Conservation (phyloP, 2,329 filamentous ascomycete genomes). For the Pestalotiopsis sp. region DNA sequence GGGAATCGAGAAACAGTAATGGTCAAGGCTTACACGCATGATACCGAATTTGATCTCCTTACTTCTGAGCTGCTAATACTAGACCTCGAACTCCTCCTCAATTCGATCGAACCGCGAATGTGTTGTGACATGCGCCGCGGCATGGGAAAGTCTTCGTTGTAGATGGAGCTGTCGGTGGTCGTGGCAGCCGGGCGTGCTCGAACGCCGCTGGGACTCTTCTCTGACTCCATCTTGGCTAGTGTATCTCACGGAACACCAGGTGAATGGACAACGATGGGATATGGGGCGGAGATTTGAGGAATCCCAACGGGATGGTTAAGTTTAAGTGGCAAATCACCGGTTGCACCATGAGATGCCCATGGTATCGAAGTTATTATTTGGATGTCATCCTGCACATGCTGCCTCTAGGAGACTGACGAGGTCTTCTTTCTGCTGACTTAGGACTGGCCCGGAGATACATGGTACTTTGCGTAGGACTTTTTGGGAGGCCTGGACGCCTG, state of each 20-base stretch:
- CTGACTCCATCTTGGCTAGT: constrained; percentile 7
- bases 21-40: constrained; percentile 32
- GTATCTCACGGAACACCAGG: constrained; percentile 1
- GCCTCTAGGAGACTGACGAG: constrained; percentile 15
- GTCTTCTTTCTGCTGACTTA: constrained; percentile 12
- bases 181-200: constrained; percentile 9
- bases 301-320: not conserved
- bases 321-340: constrained; percentile 1
- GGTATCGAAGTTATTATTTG: constrained; percentile 13
- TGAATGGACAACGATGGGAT: not conserved
- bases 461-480: constrained; percentile 19
- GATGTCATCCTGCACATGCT: constrained; percentile 12
- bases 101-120: constrained; percentile 18
- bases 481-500: constrained; percentile 5
- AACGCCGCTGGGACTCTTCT: constrained; percentile 14
- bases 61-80: constrained; percentile 25
- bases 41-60: constrained; percentile 21
- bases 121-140: constrained; percentile 21
- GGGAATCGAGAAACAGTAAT: not conserved
- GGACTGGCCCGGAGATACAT: constrained; percentile 15
- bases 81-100: constrained; percentile 28
- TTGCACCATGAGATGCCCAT: constrained; percentile 4
- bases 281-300: not conserved
- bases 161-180: constrained; percentile 14
- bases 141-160: constrained; percentile 26